phyloP scores from a whole-genome alignment of 345 rosid genomes.

The Dovyalis caffra region DNA sequence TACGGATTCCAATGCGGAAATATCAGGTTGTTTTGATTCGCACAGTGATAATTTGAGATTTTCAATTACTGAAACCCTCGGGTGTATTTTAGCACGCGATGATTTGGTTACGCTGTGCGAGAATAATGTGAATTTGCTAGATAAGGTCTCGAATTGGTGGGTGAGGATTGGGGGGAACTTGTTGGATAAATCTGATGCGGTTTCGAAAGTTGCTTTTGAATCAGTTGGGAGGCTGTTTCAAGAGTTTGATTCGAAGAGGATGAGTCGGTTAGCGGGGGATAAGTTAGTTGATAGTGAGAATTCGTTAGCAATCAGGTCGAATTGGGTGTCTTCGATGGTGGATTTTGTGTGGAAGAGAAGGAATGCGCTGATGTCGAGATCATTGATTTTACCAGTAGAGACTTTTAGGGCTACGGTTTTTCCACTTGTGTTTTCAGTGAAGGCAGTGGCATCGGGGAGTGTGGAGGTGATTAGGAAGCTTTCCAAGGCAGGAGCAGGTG shows the following conservation, averaged over 20 bases:
- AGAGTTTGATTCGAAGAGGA: conserved; percentile 86
- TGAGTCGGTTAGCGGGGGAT: conserved; percentile 94
- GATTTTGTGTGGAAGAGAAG: conserved; percentile 82
- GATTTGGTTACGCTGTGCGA: conserved; percentile 89
- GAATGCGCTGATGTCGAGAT: conserved; percentile 78
- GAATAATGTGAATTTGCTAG: conserved; percentile 71
- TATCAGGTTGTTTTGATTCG: conserved; percentile 78
- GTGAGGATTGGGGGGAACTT: conserved; percentile 72
- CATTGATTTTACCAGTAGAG: conserved; percentile 82
- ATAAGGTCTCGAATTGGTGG: conserved; percentile 92
- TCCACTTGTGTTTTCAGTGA: conserved; percentile 80
- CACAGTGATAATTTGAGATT: conserved; percentile 68
- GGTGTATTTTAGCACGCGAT: conserved; percentile 87
- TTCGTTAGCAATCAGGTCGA: conserved; percentile 82
- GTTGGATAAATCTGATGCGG: conserved; percentile 79
- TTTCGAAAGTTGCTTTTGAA: conserved; percentile 94
- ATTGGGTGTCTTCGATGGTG: conserved; percentile 87
- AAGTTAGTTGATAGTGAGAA: conserved; percentile 95
- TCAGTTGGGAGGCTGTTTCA: conserved; percentile 87
- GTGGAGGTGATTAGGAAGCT: conserved; percentile 71
- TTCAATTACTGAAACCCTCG: conserved; percentile 86
- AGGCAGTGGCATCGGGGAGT: conserved; percentile 87
- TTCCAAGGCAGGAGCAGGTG: conserved; percentile 44
- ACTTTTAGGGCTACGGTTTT: conserved; percentile 81
- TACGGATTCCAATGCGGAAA: conserved; percentile 65